phyloP scores from a whole-genome alignment of 495 filamentous ascomycete species.

The Aspergillus nanangensis region DNA sequence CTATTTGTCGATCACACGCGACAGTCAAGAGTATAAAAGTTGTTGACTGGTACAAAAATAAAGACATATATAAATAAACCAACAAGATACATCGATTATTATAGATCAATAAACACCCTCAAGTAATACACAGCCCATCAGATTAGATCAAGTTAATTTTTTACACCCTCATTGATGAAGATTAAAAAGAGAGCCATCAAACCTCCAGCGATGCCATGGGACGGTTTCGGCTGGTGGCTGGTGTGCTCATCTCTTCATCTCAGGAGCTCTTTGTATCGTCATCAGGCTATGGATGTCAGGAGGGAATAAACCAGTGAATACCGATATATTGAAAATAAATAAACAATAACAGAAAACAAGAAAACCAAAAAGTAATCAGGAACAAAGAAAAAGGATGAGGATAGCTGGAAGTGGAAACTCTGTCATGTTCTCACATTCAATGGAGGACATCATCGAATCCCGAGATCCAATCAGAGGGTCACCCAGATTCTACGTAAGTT shows the following conservation, averaged over 20 bases:
- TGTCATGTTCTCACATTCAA: neutral
- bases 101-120: no score
- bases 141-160: conserved; percentile 61
- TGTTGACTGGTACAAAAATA: no score
- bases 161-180: conserved; percentile 36
- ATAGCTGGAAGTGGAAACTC: neutral
- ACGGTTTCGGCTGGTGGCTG: conserved; percentile 16
- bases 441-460: neutral
- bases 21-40: neutral
- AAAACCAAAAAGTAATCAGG: neutral
- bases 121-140: conserved; percentile 28
- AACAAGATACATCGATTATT: no score
- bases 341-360: conserved; percentile 13
- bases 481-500: neutral
- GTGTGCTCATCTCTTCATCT: conserved; percentile 16
- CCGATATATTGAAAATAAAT: no score
- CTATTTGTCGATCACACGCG: conserved; percentile 7
- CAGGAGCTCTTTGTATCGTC: conserved; percentile 40
- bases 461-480: neutral
- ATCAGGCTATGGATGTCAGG: conserved; percentile 17
- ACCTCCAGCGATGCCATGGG: conserved; percentile 41
- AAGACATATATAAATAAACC: no score
- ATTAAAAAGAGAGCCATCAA: conserved; percentile 4
- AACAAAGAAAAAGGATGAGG: neutral
- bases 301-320: neutral